Base-by-base conservation (phyloP, 331 rosid species). In the Acacia pycnantha region DNA sequence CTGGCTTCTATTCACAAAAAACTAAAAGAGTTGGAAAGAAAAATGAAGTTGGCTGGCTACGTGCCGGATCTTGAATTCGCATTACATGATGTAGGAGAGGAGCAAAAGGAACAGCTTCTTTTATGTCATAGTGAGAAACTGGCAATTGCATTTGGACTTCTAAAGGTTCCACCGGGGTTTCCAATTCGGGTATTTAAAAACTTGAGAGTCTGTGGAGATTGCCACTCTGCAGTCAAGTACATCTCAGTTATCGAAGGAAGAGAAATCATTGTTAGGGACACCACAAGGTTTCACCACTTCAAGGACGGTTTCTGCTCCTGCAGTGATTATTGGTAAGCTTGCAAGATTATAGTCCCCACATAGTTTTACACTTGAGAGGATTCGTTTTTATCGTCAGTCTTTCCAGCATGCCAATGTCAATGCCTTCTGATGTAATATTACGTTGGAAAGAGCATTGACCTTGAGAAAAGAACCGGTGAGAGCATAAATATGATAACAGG, bases 231-330 rank as follows among this genome's bases (percentile, higher is more conserved):
- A 58, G 24, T 58, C 6, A 58, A 58, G 65, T 58, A 58, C 31
- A 58, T 58, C 16, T 58, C 65, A 15, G 65, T 31, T 8, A 58
- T 58, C 2, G 65, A 58, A 58, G 31, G 65, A 58, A 58, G 31
- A 24, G 65, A 58, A 58, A 58, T 58, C 31, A 22, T 58, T 58
- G 31, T 58, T 58, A 58, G 65, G 31, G 65, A 58, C 24, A 58
- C 65, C 31, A 58, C 65, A 58, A 58, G 65, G 65, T 58, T 58
- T 58, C 65, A 58, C 65, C 65, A 58, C 65, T 58, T 58, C 65
- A 58, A 58, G 65, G 31, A 58, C 22, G 65, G 65, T 22, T 58
- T 24, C 15, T 58, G 65, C 31, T 58, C 65, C 65, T 58, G 65
- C 31, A 11, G 65, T 58, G 65, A 58, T 58, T 58, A 22, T 58